These are phyloP conservation scores for Aspergillus funiculosus DNA, from an alignment of 495 filamentous ascomycete species.

Conservation along the genomic window DNA sequence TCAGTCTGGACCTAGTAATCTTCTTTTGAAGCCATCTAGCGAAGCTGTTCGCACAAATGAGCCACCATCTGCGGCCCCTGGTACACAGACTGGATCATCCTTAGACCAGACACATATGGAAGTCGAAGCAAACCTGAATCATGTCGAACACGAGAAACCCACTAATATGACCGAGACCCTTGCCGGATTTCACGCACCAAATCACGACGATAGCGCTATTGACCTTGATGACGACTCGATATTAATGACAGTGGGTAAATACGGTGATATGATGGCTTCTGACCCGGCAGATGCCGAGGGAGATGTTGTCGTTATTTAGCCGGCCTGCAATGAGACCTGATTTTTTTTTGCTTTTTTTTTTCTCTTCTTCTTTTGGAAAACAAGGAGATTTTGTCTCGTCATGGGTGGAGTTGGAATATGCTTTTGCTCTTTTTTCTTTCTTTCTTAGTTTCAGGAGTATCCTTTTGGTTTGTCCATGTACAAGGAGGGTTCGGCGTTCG, in stretches of 20 bases:
- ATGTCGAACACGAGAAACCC: conserved; percentile 19
- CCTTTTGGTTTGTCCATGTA: conserved; percentile 20
- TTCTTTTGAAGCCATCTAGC: conserved; percentile 23
- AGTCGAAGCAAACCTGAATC: conserved; percentile 14
- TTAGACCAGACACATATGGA: conserved; percentile 12
- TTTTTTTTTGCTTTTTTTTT: conserved; percentile 12
- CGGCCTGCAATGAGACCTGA: conserved; percentile 1
- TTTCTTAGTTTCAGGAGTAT: conserved; percentile 22
- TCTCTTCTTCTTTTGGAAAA: conserved; percentile 21
- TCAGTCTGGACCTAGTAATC: conserved; percentile 20
- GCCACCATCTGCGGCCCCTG: conserved; percentile 9
- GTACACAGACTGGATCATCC: conserved; percentile 12
- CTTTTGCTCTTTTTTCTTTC: no score
- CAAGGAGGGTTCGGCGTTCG: conserved; percentile 31
- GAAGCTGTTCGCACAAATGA: conserved; percentile 13
- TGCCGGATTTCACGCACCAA: conserved; percentile 30
- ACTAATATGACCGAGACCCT: conserved; percentile 27
- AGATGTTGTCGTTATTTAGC: conserved; percentile 45
- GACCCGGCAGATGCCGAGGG: conserved; percentile 46
- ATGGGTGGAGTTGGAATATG: conserved; percentile 24
- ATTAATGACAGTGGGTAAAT: conserved; percentile 45
- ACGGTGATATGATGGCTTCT: conserved; percentile 46
- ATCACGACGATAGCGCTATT: conserved; percentile 46
- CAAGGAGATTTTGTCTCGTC: conserved; percentile 16
- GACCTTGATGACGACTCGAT: conserved; percentile 45